Evolutionary conservation across 2,329 filamentous ascomycete genomes (phyloP), one percentile per base, ranked within the genome.

Genomic region (Claviceps citrina): DNA sequence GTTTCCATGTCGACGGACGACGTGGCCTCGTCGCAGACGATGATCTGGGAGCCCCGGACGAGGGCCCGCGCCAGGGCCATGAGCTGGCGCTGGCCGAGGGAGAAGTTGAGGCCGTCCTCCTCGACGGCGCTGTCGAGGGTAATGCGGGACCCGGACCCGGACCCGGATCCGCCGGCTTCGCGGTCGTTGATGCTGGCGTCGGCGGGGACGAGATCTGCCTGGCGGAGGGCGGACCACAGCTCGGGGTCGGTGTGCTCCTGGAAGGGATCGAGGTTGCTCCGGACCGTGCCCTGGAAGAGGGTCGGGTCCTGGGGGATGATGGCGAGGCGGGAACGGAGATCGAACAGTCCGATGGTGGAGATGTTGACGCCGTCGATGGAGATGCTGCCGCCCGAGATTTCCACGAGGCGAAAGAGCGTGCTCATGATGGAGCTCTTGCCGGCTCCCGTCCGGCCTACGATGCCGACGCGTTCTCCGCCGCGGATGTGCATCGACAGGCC

Each of bases 1-100:
- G 89, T 96, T 55, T 95, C 89, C 68, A 95, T 91, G 59, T 96
- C 89, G 7, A 96, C 87, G 0, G 76, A 83, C 1, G 80, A 85
- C 0, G 91, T 98, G 1, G 91, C 91, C 61, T 98, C 91, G 64
- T 98, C 91, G 60, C 89, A 95, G 37, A 98, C 80, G 51, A 96
- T 95, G 61, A 96, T 95, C 50, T 82, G 84, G 1, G 80, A 82
- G 32, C 80, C 77, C 28, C 89, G 78, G 4, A 96, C 89, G 2
- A 98, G 73, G 0, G 91, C 91, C 1, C 91, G 78, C 0, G 87
- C 87, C 1, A 98, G 70, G 1, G 91, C 91, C 82, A 96, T 93
- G 36, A 96, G 74, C 60, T 96, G 91, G 3, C 91, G 77, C 63
- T 96, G 89, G 6, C 89, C 89, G 8, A 96, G 78, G 0, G 85